Evolutionary conservation across 1,139 yeast species (phyloP).

Genomic region (Blastobotrys serpentis): DNA sequence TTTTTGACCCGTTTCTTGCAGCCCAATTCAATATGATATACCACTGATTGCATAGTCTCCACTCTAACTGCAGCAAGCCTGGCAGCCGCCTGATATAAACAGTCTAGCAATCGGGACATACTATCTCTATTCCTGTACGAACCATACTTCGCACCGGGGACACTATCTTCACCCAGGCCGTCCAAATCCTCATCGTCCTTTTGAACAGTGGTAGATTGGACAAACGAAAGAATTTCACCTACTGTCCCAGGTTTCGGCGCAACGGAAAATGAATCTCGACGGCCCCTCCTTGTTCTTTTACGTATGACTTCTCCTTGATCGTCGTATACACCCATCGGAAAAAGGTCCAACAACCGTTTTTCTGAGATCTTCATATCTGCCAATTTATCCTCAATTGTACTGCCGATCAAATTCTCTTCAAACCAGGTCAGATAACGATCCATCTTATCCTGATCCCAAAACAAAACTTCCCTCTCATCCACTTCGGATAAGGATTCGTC

Average conservation of each 20-base stretch:
- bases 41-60: slow-evolving; percentile 10
- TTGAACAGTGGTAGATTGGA: slow-evolving; percentile 21
- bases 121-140: slow-evolving; percentile 15
- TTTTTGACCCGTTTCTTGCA: slow-evolving; percentile 3
- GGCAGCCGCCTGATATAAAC: slow-evolving; percentile 20
- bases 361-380: slow-evolving; percentile 15
- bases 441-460: slow-evolving; percentile 33
- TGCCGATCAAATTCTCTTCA: slow-evolving; percentile 23
- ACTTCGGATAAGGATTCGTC: slow-evolving; percentile 30
- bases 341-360: slow-evolving; percentile 24
- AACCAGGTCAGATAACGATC: slow-evolving; percentile 37
- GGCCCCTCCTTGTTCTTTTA: slow-evolving; percentile 6
- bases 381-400: background rate
- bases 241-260: slow-evolving; percentile 23
- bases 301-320: slow-evolving; percentile 13
- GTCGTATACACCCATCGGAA: slow-evolving; percentile 26
- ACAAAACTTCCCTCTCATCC: slow-evolving; percentile 32
- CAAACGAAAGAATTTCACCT: slow-evolving; percentile 22
- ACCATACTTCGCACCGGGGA: slow-evolving; percentile 24
- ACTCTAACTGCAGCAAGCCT: slow-evolving; percentile 18
- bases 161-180: background rate
- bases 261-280: slow-evolving; percentile 13
- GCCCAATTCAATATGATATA: slow-evolving; percentile 9
- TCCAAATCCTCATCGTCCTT: slow-evolving; percentile 6
- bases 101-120: slow-evolving; percentile 16